Base-by-base conservation (phyloP, 176 grass and related monocot genomes). In the Musa troglodytarum region DNA sequence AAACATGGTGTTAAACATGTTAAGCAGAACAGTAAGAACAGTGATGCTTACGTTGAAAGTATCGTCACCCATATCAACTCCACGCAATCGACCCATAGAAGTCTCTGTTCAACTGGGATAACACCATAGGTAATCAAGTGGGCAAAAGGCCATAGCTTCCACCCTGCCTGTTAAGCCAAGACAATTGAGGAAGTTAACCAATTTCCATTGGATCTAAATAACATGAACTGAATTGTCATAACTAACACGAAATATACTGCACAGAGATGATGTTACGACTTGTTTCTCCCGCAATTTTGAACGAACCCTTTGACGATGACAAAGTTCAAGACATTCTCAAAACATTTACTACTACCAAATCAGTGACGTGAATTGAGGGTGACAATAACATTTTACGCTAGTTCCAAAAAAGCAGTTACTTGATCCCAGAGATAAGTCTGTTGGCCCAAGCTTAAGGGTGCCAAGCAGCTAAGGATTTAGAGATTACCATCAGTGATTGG, bases 1-100 rank as follows among this genome's bases (percentile, higher is more conserved):
- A 77, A 10, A 58, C 14, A 54, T n/a, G 24, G 1, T 17, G 53
- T 7, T 12, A 28, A 65, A 63, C 12, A 81, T 58, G 65, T 51
- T 6, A 52, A 50, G 17, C 10, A 49, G 16, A 29, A 43, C 4
- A 5, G 34, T 43, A 70, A 78, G 81, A 17, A 63, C 10, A 63
- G 11, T 65, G 51, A 79, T 72, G 24, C 87, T 78, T 85, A 99
- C 95, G 90, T 99, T 19, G 90, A 99, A 49, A 99, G 49, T 82
- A 99, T 99, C 2, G 90, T 99, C 77, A 99, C 95, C 95, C 95
- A 99, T 25, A 99, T 56, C 63, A 98, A 74, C 74, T 98, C 95
- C 68, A 99, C 88, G 73, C 88, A 94, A 69, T 99, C 90, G 1
- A 99, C 95, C 95, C 90, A 99, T 15, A 99, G 85, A 73, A 99